These are phyloP conservation scores for Erysimum cheiri DNA, from an alignment of 441 rosid species.

Conservation along the genomic window DNA sequence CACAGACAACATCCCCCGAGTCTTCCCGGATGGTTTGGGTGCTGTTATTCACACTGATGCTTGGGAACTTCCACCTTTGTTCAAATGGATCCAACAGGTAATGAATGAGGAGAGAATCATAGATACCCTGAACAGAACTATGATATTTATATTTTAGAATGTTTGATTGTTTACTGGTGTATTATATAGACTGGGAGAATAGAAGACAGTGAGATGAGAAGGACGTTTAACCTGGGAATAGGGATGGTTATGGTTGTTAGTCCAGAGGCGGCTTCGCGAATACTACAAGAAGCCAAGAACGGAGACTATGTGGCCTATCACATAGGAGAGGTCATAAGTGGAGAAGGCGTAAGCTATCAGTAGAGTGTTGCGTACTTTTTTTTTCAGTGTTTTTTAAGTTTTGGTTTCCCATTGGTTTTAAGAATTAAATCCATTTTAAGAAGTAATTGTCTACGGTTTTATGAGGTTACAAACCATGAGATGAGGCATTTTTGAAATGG, in stretches of 20 bases:
- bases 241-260: constrained; percentile 85
- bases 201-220: constrained; percentile 86
- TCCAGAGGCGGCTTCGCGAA: constrained; percentile 62
- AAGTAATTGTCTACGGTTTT: background rate
- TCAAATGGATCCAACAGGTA: constrained; percentile 96
- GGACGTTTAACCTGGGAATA: constrained; percentile 91
- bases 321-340: constrained; percentile 73
- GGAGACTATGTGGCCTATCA: constrained; percentile 56
- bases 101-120: background rate
- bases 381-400: background rate
- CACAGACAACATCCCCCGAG: constrained; percentile 89
- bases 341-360: constrained; percentile 71
- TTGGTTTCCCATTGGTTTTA: background rate
- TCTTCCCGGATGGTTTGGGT: constrained; percentile 83
- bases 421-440: background rate
- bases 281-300: constrained; percentile 53
- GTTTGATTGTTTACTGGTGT: constrained; percentile 21
- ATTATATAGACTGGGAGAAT: constrained; percentile 65
- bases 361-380: constrained; percentile 30
- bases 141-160: background rate
- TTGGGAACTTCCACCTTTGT: constrained; percentile 75
- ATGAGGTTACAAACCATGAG: background rate
- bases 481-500: constrained; percentile 3
- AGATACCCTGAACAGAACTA: background rate
- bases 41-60: constrained; percentile 66